Evolutionary conservation across 352 stramenopile genomes (phyloP).

Genomic region (Globisporangium parvum): DNA sequence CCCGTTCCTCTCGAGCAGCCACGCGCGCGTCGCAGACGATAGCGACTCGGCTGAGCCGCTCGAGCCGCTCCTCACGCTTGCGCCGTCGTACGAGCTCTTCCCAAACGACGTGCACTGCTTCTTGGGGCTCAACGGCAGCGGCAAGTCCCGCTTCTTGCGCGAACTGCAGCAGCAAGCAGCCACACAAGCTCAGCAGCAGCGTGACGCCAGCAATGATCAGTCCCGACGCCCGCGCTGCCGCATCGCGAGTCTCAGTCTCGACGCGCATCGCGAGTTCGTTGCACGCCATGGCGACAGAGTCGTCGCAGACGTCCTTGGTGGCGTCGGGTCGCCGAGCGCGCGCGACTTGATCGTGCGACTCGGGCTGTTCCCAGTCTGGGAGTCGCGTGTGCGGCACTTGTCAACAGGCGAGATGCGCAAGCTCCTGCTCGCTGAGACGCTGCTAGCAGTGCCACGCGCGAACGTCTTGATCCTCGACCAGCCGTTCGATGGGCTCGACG

Average conservation of each 20-base stretch:
- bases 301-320: slow-evolving; percentile 61
- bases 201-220: background rate
- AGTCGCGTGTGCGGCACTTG: slow-evolving; percentile 76
- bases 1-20: slow-evolving; percentile 4
- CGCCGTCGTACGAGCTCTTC: slow-evolving; percentile 34
- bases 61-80: slow-evolving; percentile 28
- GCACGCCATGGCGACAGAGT: slow-evolving; percentile 40
- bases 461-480: slow-evolving; percentile 89
- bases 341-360: slow-evolving; percentile 90
- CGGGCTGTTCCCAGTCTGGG: slow-evolving; percentile 87
- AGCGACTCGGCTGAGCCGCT: background rate
- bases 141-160: slow-evolving; percentile 52
- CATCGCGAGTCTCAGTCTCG: slow-evolving; percentile 63
- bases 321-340: slow-evolving; percentile 58
- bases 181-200: background rate
- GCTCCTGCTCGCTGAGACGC: slow-evolving; percentile 78
- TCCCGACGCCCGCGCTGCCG: slow-evolving; percentile 15
- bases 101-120: slow-evolving; percentile 65
- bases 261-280: slow-evolving; percentile 84
- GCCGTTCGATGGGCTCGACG: slow-evolving; percentile 92
- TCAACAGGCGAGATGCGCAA: slow-evolving; percentile 93
- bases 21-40: background rate
- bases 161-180: slow-evolving; percentile 24
- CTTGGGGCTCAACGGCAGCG: slow-evolving; percentile 61
- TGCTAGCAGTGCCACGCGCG: slow-evolving; percentile 64